phyloP scores from a whole-genome alignment of 495 filamentous ascomycete species.

The Penicillium daleae region DNA sequence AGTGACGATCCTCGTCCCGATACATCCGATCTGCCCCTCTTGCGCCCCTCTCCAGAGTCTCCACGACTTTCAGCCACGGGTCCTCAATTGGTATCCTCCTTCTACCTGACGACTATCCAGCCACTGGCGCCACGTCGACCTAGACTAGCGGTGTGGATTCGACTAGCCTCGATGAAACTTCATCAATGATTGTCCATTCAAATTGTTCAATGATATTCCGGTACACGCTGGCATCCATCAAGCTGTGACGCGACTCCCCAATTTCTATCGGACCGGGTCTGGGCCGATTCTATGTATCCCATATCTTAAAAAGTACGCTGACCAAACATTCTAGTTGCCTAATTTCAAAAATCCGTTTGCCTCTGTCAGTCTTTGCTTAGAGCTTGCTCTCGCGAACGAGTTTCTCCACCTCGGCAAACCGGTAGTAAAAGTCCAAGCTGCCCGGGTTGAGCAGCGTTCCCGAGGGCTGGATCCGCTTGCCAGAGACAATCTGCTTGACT shows the following conservation, averaged over 20 bases:
- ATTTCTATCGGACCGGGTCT: background rate
- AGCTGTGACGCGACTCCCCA: background rate
- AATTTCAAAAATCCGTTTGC: background rate
- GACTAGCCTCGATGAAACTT: background rate
- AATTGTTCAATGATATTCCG: background rate
- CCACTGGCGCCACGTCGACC: conserved; percentile 20
- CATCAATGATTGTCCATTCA: background rate
- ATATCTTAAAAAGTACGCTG: background rate
- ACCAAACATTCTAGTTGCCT: background rate
- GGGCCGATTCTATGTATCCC: background rate
- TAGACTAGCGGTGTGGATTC: conserved; percentile 9
- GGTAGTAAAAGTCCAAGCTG: conserved; percentile 76
- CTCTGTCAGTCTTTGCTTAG: conserved; percentile 8
- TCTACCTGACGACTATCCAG: background rate
- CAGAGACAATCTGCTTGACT: conserved; percentile 82
- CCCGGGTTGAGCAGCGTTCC: conserved; percentile 78
- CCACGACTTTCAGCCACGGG: background rate
- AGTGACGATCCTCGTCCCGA: conserved; percentile 11
- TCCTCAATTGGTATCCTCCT: background rate
- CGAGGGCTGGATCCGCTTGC: conserved; percentile 71
- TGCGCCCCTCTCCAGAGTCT: background rate
- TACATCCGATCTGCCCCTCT: conserved; percentile 16
- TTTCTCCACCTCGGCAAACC: conserved; percentile 77
- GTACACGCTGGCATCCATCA: background rate
- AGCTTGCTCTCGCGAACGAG: conserved; percentile 41